Base-by-base conservation (phyloP, 768 basidiomycete genomes). In the Russula vinacea region DNA sequence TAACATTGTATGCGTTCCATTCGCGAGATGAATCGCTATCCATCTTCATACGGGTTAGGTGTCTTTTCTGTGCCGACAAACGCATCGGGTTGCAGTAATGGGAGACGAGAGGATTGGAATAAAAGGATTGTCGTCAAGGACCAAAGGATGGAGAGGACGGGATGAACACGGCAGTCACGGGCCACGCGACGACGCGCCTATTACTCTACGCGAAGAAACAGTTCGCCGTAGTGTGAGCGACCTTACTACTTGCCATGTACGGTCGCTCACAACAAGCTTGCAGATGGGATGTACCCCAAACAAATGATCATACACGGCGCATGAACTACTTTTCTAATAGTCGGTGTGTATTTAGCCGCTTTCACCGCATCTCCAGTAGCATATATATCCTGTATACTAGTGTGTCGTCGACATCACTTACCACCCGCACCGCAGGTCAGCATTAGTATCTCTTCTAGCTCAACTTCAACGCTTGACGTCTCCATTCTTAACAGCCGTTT, bases 121-220 rank as follows among this genome's bases (percentile, higher is more conserved):
- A n/a, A n/a, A n/a, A n/a, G n/a, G n/a, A n/a, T n/a, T n/a, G n/a
- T n/a, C n/a, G n/a, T n/a, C n/a, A n/a, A n/a, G n/a, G n/a, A n/a
- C n/a, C n/a, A n/a, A n/a, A n/a, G n/a, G n/a, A n/a, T n/a, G n/a
- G n/a, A n/a, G n/a, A n/a, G n/a, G n/a, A n/a, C n/a, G n/a, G n/a
- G n/a, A n/a, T n/a, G n/a, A n/a, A n/a, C n/a, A n/a, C n/a, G n/a
- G n/a, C n/a, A n/a, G n/a, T n/a, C n/a, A n/a, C n/a, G n/a, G n/a
- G n/a, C n/a, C n/a, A n/a, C n/a, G n/a, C n/a, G n/a, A n/a, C n/a
- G 56, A 57, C 56, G 56, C 56, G 56, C 55, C 39, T 56, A 42
- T 5, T 11, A n/a, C 22, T 2, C 7, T 39, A 26, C 45, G 14
- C n/a, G 52, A 19, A 1, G 17, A 22, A 29, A 42, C 33, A 19